Evolutionary conservation across 1,284 basidiomycete species (phyloP).

Genomic region (Pseudozyma tsukubaensis): DNA sequence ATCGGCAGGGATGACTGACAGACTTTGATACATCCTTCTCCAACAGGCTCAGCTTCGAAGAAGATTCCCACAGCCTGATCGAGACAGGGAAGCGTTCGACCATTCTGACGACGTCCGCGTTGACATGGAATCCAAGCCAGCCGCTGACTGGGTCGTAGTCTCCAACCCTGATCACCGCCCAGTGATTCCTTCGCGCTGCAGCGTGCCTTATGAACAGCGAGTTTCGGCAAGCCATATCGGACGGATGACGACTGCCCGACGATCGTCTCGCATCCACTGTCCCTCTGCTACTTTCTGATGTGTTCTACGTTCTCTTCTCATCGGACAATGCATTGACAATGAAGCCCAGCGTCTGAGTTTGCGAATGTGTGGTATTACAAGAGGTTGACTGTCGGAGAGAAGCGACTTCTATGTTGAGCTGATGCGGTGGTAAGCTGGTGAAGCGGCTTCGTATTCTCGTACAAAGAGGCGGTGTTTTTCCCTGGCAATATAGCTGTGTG

Average conservation of each 20-base stretch:
- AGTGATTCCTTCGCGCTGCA: background rate
- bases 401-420: conserved; percentile 31
- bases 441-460: conserved; percentile 79
- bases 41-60: background rate
- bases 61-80: background rate
- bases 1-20: background rate
- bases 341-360: no score
- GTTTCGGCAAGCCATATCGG: background rate
- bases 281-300: conserved; percentile 6
- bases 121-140: background rate
- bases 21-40: background rate
- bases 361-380: conserved; percentile 2
- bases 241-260: background rate
- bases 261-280: conserved; percentile 22
- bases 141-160: background rate
- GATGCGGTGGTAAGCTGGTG: conserved; percentile 79
- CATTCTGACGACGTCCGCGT: background rate
- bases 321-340: no score
- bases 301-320: background rate
- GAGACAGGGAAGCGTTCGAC: background rate
- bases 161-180: background rate
- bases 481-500: conserved; percentile 76
- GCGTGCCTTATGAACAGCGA: background rate
- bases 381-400: background rate
- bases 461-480: conserved; percentile 79